phyloP scores from a whole-genome alignment of 2,329 filamentous ascomycete genomes.

The Aphanocladium album region DNA sequence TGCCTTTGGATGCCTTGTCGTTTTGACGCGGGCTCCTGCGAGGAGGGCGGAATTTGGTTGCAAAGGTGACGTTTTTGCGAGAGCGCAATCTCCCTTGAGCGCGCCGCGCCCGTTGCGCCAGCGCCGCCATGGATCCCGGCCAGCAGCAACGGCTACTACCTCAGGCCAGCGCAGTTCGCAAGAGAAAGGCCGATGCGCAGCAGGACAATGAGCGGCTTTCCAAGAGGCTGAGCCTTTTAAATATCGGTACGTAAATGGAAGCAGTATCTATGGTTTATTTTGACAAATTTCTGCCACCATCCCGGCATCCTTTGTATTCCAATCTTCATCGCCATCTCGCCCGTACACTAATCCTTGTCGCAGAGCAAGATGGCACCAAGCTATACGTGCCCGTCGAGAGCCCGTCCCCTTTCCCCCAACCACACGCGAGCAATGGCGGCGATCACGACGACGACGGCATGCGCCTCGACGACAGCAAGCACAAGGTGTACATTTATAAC shows the following conservation, averaged over 20 bases:
- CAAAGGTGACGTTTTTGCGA: slow-evolving; percentile 16
- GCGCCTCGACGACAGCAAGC: slow-evolving; percentile 79
- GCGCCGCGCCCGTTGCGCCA: background rate
- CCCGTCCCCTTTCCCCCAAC: slow-evolving; percentile 18
- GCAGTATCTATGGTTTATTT: no score
- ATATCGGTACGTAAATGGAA: slow-evolving; percentile 58
- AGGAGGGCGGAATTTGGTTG: slow-evolving; percentile 7
- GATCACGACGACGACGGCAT: slow-evolving; percentile 55
- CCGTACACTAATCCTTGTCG: background rate
- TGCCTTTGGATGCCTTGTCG: background rate
- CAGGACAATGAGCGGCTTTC: slow-evolving; percentile 69
- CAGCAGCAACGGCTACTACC: no score
- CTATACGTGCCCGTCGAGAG: slow-evolving; percentile 62
- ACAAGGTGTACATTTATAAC: slow-evolving; percentile 87
- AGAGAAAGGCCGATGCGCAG: slow-evolving; percentile 53
- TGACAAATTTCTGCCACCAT: no score
- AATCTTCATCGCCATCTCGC: background rate
- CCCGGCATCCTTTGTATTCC: no score
- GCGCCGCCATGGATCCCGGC: slow-evolving; percentile 11
- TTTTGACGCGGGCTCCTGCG: background rate
- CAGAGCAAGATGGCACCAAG: slow-evolving; percentile 58
- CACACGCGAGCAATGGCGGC: slow-evolving; percentile 14
- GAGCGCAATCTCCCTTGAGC: slow-evolving; percentile 15
- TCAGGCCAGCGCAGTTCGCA: slow-evolving; percentile 31
- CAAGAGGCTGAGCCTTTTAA: slow-evolving; percentile 77